Percentiles rank a stretch among this genome's conserved stretches.
Evolutionary conservation across 345 rosid genomes (phyloP).

Genomic region (Chamaenerion angustifolium): DNA sequence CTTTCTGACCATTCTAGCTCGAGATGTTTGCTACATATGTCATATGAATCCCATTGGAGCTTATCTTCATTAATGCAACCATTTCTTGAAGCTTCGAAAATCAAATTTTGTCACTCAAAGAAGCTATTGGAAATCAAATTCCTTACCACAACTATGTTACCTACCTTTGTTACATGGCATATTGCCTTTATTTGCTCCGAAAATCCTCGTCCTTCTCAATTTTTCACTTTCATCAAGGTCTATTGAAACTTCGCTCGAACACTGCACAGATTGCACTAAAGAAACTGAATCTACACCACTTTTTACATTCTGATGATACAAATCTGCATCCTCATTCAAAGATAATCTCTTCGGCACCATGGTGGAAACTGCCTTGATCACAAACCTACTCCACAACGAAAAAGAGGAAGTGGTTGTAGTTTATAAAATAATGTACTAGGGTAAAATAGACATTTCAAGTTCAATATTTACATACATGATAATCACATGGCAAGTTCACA

Average conservation of each 20-base stretch:
- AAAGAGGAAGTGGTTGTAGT: too few relatives aligned
- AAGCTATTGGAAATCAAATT: constrained; percentile 7
- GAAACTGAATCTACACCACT: constrained; percentile 15
- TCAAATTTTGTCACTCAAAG: constrained; percentile 81
- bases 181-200: constrained; percentile 81
- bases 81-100: constrained; percentile 63
- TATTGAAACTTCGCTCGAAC: constrained; percentile 11
- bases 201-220: constrained; percentile 73
- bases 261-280: constrained; percentile 7
- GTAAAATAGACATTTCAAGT: too few relatives aligned
- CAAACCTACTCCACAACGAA: too few relatives aligned
- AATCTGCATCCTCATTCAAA: constrained; percentile 11
- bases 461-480: too few relatives aligned
- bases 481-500: too few relatives aligned
- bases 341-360: constrained; percentile 20
- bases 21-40: constrained; percentile 38
- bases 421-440: too few relatives aligned
- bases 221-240: constrained; percentile 42
- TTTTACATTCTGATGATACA: constrained; percentile 6
- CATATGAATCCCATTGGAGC: constrained; percentile 74
- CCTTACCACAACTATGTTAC: constrained; percentile 78
- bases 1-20: constrained; percentile 62
- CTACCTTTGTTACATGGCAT: constrained; percentile 97
- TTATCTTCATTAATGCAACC: constrained; percentile 53
- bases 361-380: constrained; percentile 31